Conservation (phyloP, 2,329 filamentous ascomycete genomes). For the Penicillium crustosum region DNA sequence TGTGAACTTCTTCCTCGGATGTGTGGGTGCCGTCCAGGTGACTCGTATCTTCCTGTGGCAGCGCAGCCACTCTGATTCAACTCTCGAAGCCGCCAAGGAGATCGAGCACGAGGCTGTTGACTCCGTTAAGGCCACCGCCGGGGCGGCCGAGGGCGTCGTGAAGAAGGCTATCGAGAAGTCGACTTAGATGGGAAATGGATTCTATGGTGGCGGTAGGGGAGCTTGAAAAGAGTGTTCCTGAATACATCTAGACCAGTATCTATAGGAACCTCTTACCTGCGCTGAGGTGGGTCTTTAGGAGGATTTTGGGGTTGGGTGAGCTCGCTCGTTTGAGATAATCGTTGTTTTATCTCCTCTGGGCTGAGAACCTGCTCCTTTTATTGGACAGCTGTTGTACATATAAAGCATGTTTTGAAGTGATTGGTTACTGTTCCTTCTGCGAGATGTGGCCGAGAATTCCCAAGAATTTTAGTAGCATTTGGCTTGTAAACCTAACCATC, state of each 20-base stretch:
- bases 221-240: conserved; percentile 5
- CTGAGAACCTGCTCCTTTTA: conserved; percentile 1
- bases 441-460: neutral
- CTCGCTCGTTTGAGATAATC: neutral
- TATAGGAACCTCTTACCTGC: conserved; percentile 5
- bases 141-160: conserved; percentile 34
- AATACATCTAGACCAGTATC: conserved; percentile 12
- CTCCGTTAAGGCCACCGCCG: conserved; percentile 35
- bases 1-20: conserved; percentile 96
- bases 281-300: conserved; percentile 1
- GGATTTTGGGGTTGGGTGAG: neutral
- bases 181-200: conserved; percentile 13
- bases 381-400: conserved; percentile 25
- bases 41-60: conserved; percentile 68
- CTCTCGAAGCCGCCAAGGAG: conserved; percentile 40
- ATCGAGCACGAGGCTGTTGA: conserved; percentile 39
- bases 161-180: conserved; percentile 34
- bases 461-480: neutral
- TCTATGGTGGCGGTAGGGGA: neutral
- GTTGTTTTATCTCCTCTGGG: neutral
- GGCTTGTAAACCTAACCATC: neutral
- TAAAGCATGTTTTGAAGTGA: conserved; percentile 17
- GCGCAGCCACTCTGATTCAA: conserved; percentile 55
- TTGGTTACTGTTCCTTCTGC: conserved; percentile 9
- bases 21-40: conserved; percentile 81